Percentiles rank a stretch among this genome's conserved stretches.
Conservation (phyloP, 495 filamentous ascomycete genomes). For the Tuber microsphaerosporum region DNA sequence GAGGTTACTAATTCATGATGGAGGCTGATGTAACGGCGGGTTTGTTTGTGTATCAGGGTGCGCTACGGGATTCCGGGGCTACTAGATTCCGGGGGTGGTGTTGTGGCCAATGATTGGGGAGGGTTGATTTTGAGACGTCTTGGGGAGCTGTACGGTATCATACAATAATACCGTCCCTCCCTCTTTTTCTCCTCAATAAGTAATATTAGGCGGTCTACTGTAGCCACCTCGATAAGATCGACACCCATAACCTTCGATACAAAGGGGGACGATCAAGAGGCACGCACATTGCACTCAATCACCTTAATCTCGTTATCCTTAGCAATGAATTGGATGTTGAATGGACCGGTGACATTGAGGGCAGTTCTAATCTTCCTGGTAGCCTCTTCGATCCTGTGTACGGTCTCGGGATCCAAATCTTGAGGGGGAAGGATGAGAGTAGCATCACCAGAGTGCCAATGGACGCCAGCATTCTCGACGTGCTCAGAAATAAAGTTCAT, state of each 20-base stretch:
- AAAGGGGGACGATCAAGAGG: conserved; percentile 94
- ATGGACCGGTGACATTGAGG: conserved; percentile 91
- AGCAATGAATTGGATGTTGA: conserved; percentile 98
- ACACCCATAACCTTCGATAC: conserved; percentile 98
- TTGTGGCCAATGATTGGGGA: background rate
- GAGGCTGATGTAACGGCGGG: too few species aligned
- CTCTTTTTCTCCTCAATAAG: too few species aligned
- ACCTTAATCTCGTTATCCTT: conserved; percentile 99
- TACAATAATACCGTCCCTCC: too few species aligned
- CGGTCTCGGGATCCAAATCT: conserved; percentile 82
- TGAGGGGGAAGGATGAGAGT: conserved; percentile 90
- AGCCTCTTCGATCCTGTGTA: conserved; percentile 84
- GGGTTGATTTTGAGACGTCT: background rate
- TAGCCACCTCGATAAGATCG: conserved; percentile 96
- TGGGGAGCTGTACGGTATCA: too few species aligned
- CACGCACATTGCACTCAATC: conserved; percentile 96
- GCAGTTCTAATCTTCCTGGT: conserved; percentile 92
- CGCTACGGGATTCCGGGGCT: too few species aligned
- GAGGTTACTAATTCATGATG: too few species aligned
- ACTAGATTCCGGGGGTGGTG: background rate
- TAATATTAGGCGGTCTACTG: conserved; percentile 39
- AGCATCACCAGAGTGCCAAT: conserved; percentile 95
- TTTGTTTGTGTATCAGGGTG: too few species aligned
- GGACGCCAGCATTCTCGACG: conserved; percentile 90
- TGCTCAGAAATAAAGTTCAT: conserved; percentile 94